A percentile compares a stretch with the other conserved stretches of the same genome.
phyloP scores from a whole-genome alignment of 805 yeast species.

The Spathaspora passalidarum region DNA sequence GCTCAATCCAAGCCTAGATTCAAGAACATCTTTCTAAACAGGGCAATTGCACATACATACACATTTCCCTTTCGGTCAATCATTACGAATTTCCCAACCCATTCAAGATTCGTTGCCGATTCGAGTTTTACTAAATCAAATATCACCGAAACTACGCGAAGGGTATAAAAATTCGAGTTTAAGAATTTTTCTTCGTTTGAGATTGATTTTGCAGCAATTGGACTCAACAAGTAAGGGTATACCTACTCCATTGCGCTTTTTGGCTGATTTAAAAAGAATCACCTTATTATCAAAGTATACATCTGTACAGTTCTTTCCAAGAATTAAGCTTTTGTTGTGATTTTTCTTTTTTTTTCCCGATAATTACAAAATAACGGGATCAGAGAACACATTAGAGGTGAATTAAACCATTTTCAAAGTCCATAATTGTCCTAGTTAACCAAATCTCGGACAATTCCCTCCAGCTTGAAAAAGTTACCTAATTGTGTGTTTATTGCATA shows the following conservation, averaged over 20 bases:
- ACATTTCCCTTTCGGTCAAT: background rate
- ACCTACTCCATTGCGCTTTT: background rate
- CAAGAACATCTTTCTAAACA: no score
- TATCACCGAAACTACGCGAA: background rate
- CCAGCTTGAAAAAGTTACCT: background rate
- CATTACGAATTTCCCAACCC: background rate
- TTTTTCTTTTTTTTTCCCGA: background rate
- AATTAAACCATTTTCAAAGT: no score
- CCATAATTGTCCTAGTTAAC: no score
- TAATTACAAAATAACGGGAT: no score
- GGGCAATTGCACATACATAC: background rate
- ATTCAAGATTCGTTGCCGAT: background rate
- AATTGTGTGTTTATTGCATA: no score
- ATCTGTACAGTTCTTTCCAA: background rate
- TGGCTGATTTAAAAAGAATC: background rate
- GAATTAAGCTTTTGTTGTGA: background rate
- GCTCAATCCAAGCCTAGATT: no score
- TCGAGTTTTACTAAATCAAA: background rate
- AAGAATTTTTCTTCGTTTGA: background rate
- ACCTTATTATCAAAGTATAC: background rate
- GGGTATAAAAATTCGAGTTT: background rate
- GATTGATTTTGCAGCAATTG: background rate
- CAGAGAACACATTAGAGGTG: no score
- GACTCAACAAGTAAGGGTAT: no score
- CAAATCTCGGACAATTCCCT: no score